These are phyloP conservation scores for Lagenidium giganteum DNA, from an alignment of 352 stramenopile genomes.

Conservation along the genomic window DNA sequence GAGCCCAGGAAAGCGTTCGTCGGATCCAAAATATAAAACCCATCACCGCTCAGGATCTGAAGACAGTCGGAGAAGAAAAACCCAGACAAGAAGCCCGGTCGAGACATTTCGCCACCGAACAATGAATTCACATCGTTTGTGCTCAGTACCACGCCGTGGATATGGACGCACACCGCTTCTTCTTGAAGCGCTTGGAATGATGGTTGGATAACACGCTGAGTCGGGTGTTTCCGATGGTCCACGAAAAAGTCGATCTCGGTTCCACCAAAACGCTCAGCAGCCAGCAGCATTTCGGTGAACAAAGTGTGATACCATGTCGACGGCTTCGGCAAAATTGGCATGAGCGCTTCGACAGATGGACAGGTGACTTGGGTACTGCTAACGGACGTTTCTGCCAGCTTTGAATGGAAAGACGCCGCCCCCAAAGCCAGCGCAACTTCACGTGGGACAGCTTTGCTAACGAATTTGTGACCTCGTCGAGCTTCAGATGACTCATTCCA, in stretches of 20 bases:
- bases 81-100: constrained; percentile 43
- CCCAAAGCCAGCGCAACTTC: constrained; percentile 44
- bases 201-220: constrained; percentile 62
- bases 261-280: constrained; percentile 43
- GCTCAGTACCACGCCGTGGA: constrained; percentile 50
- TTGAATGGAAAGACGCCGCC: constrained; percentile 55
- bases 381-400: constrained; percentile 53
- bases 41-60: constrained; percentile 71
- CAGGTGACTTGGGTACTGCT: constrained; percentile 43
- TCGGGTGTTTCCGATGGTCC: constrained; percentile 55
- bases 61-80: constrained; percentile 73
- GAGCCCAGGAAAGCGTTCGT: constrained; percentile 10
- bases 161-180: constrained; percentile 65
- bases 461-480: constrained; percentile 45
- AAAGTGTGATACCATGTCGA: constrained; percentile 38
- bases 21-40: constrained; percentile 76
- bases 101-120: constrained; percentile 44
- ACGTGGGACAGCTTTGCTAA: constrained; percentile 36
- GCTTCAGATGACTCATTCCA: constrained; percentile 61
- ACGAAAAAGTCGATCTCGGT: constrained; percentile 65
- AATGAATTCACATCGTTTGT: constrained; percentile 45
- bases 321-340: constrained; percentile 29
- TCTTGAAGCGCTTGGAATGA: constrained; percentile 69
- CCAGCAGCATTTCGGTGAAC: constrained; percentile 53
- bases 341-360: constrained; percentile 29